These are phyloP conservation scores for Pleurostoma richardsiae DNA, from an alignment of 2,329 filamentous ascomycete genomes.

Conservation along the genomic window DNA sequence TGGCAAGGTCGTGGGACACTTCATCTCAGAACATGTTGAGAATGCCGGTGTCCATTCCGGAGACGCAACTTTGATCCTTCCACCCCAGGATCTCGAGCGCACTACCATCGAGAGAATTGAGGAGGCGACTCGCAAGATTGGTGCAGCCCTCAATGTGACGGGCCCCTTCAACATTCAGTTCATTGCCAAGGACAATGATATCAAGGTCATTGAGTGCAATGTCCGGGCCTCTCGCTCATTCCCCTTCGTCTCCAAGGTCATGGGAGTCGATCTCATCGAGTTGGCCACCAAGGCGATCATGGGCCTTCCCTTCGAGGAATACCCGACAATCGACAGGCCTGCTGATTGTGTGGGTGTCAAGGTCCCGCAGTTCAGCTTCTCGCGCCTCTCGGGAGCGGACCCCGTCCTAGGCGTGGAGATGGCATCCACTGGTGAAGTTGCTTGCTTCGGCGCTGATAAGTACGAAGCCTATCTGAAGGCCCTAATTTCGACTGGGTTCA, in stretches of 20 bases:
- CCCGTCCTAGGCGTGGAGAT: constrained; percentile 97
- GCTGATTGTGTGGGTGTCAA: constrained; percentile 91
- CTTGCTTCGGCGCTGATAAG: constrained; percentile 91
- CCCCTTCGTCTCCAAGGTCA: constrained; percentile 97
- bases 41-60: constrained; percentile 98
- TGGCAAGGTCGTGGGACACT: constrained; percentile 87
- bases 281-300: constrained; percentile 98
- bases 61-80: constrained; percentile 91
- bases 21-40: constrained; percentile 97
- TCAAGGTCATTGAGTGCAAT: constrained; percentile 99
- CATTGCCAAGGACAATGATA: constrained; percentile 98
- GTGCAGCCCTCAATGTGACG: constrained; percentile 87
- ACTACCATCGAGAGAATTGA: constrained; percentile 90
- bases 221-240: constrained; percentile 94
- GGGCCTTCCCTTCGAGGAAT: constrained; percentile 73
- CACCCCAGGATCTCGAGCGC: constrained; percentile 84
- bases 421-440: constrained; percentile 97
- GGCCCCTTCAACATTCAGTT: constrained; percentile 99
- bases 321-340: constrained; percentile 71
- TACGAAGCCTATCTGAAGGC: constrained; percentile 98
- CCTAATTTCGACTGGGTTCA: constrained; percentile 92
- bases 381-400: constrained; percentile 89
- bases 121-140: constrained; percentile 94
- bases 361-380: constrained; percentile 99
- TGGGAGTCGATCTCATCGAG: constrained; percentile 95